A percentile compares a stretch with the other conserved stretches of the same genome.
phyloP scores from a whole-genome alignment of 1,284 basidiomycete genomes.

The Neotropicomus parvogracilis region DNA sequence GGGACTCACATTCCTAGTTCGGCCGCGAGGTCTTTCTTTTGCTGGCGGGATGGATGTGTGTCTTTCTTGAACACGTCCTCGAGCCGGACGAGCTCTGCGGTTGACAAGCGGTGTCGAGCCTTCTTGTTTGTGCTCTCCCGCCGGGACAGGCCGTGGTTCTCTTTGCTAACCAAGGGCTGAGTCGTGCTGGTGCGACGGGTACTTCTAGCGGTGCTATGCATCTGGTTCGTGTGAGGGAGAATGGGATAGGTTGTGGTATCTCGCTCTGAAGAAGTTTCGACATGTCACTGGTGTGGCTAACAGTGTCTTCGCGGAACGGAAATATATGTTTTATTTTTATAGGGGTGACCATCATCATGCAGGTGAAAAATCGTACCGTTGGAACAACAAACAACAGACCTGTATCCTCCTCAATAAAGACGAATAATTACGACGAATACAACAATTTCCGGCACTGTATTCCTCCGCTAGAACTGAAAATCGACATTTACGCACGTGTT shows the following conservation, averaged over 20 bases:
- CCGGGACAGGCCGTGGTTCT: constrained; percentile 11
- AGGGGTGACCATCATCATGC: neutral
- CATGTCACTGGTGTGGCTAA: constrained; percentile 24
- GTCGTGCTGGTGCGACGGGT: constrained; percentile 22
- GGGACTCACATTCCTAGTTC: constrained; percentile 40
- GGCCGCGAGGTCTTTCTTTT: constrained; percentile 38
- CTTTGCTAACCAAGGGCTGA: constrained; percentile 12
- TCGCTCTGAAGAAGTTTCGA: neutral
- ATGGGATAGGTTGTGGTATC: constrained; percentile 26
- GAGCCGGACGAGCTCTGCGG: constrained; percentile 37
- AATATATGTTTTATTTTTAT: too few species aligned
- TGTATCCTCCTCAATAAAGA: constrained; percentile 25
- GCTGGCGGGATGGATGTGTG: constrained; percentile 40
- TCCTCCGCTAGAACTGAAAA: neutral
- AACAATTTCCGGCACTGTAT: constrained; percentile 3
- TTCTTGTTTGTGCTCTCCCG: constrained; percentile 25
- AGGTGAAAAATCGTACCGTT: neutral
- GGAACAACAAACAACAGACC: constrained; percentile 15
- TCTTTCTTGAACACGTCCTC: constrained; percentile 37
- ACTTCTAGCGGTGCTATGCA: constrained; percentile 15
- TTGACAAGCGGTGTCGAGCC: constrained; percentile 39
- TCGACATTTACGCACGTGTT: constrained; percentile 13
- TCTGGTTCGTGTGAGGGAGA: constrained; percentile 16
- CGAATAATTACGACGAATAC: constrained; percentile 28
- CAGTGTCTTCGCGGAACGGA: constrained; percentile 18